Base-by-base conservation (phyloP, 129 eudicot genomes). In the Rutidosis leptorrhynchoides region DNA sequence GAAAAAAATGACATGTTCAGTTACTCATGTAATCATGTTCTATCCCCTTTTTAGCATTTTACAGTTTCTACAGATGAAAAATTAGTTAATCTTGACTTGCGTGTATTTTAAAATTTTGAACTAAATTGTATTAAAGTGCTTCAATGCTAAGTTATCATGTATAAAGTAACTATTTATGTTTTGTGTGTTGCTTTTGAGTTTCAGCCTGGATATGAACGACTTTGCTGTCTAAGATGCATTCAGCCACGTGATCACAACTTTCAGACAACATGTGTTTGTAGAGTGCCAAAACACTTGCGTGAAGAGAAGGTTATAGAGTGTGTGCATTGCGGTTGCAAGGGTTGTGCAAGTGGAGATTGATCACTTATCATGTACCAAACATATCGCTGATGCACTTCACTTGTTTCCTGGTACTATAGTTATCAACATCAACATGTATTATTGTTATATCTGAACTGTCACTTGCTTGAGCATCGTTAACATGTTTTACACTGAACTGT, bases 241-340 rank as follows among this genome's bases (percentile, higher is more conserved):
- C 96, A 88, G 23, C 91, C 91, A 22, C 80, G 96, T 62, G 96
- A 88, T 70, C 96, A 88, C 79, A 85, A 88, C 80, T 88, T 82
- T 52, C 89, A 83, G 62, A 83, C 92, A 2, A 85, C 92, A 0
- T 88, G 96, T 40, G 89, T 88, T 10, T 88, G 96, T 40, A 69
- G 96, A 70, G 96, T 88, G 17, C 96, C 96, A 3, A 82, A 85
- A 76, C 84, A 85, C 74, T 58, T 85, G 61, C 68, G 92, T 63
- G 96, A 88, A 65, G 96, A 85, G 68, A 80, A 83, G 67, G 89
- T 85, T 37, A 83, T 88, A 32, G 96, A 88, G 67, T 85, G 96
- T 42, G 92, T 88, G 75, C 96, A 85, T 65, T 88, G 96, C 19
- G 96, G 96, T 15, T 88, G 96, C 53, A 74, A 74, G 69, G 96